These are phyloP conservation scores for Talaromyces marneffei DNA, from an alignment of 2,329 filamentous ascomycete genomes.

Conservation along the genomic window DNA sequence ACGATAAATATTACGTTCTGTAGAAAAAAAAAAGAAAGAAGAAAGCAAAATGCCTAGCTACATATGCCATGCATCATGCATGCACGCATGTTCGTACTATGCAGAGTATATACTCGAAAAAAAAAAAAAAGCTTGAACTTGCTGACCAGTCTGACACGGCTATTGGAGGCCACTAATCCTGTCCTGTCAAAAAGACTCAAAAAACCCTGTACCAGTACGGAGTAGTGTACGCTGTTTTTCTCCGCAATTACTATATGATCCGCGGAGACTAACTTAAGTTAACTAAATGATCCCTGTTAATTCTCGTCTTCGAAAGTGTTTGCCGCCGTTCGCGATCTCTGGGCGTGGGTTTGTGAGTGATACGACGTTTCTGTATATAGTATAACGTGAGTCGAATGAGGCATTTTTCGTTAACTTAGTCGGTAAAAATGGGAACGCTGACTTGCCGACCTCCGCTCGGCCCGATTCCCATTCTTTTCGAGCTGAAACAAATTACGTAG, in stretches of 20 bases:
- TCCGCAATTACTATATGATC: not conserved
- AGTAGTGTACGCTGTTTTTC: not conserved
- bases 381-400: not conserved
- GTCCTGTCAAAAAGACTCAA: too few relatives aligned
- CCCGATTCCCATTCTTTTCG: not conserved
- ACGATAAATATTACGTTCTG: not conserved
- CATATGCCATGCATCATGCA: slow-evolving; percentile 5
- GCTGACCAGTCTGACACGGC: not conserved
- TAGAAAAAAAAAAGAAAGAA: not conserved
- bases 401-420: not conserved
- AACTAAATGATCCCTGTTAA: not conserved
- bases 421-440: not conserved
- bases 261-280: too few relatives aligned
- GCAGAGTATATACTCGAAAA: not conserved
- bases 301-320: not conserved
- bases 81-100: not conserved
- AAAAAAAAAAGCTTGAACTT: not conserved
- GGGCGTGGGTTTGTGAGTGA: not conserved
- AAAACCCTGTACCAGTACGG: too few relatives aligned
- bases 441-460: not conserved
- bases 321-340: not conserved
- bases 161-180: too few relatives aligned
- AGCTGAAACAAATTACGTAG: not conserved
- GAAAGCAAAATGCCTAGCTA: not conserved
- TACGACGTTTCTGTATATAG: not conserved